Conservation (phyloP, 768 basidiomycete genomes). For the Rickenella mellea region DNA sequence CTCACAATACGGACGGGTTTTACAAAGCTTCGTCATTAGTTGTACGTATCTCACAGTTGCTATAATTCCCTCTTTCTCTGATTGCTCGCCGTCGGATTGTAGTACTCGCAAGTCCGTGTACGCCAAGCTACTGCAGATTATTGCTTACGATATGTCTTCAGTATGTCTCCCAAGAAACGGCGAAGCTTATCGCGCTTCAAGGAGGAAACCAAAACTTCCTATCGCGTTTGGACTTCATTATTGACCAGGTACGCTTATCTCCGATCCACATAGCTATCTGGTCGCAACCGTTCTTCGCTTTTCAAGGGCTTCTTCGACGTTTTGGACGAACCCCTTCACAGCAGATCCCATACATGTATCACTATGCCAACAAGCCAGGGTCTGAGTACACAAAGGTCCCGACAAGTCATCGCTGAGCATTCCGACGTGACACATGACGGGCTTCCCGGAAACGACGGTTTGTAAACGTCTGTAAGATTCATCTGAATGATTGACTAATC, state of each 20-base stretch:
- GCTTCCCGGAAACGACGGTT: slow-evolving; percentile 59
- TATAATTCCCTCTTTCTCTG: neutral
- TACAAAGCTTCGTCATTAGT: slow-evolving; percentile 57
- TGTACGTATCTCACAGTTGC: slow-evolving; percentile 24
- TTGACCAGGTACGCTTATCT: slow-evolving; percentile 34
- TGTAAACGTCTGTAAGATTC: neutral
- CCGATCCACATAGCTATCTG: too few relatives aligned
- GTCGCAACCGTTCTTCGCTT: neutral
- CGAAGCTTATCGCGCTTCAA: slow-evolving; percentile 50
- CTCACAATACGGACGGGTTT: slow-evolving; percentile 48
- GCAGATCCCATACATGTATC: slow-evolving; percentile 64
- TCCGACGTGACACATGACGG: slow-evolving; percentile 50
- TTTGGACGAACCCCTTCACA: slow-evolving; percentile 58
- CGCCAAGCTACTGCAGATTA: slow-evolving; percentile 4
- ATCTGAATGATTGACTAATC: neutral
- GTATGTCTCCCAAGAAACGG: slow-evolving; percentile 60
- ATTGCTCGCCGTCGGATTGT: neutral
- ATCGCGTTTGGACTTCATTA: slow-evolving; percentile 45
- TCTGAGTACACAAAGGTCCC: slow-evolving; percentile 43
- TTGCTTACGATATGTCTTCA: slow-evolving; percentile 14
- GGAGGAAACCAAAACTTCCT: slow-evolving; percentile 48
- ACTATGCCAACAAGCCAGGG: slow-evolving; percentile 56
- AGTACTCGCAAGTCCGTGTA: slow-evolving; percentile 57
- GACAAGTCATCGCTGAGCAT: slow-evolving; percentile 42
- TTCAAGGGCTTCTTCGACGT: slow-evolving; percentile 54